Conservation (phyloP, 305 asterid species). For the Plantago coronopus region DNA sequence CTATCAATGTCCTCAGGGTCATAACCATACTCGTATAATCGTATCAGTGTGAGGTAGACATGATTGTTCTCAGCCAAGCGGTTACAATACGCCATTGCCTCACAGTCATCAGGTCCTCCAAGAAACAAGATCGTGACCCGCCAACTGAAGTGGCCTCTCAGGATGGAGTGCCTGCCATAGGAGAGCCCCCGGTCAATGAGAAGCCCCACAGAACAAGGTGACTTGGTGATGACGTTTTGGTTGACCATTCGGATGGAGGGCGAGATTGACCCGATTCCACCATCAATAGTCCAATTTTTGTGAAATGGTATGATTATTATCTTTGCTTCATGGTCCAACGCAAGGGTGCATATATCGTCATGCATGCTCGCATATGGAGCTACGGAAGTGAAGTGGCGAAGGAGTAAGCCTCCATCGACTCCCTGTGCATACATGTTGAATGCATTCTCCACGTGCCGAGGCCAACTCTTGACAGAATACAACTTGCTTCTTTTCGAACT, state of each 20-base stretch:
- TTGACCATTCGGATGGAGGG: conserved; percentile 27
- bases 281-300: conserved; percentile 18
- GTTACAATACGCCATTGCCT: conserved; percentile 33
- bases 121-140: conserved; percentile 24
- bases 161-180: conserved; percentile 11
- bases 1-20: not conserved
- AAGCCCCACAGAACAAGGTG: conserved; percentile 46
- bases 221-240: conserved; percentile 27
- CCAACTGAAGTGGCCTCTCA: not conserved
- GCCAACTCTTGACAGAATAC: conserved; percentile 31
- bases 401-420: conserved; percentile 21
- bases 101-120: conserved; percentile 50
- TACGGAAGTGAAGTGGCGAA: conserved; percentile 38
- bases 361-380: conserved; percentile 46
- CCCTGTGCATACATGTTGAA: conserved; percentile 33
- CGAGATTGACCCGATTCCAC: conserved; percentile 14
- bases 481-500: conserved; percentile 23
- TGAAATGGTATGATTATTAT: conserved; percentile 37
- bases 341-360: conserved; percentile 37
- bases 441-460: conserved; percentile 41
- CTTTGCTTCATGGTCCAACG: conserved; percentile 33
- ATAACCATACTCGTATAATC: not conserved
- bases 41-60: conserved; percentile 20
- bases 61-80: conserved; percentile 37
- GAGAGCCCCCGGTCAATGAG: conserved; percentile 30